Base-by-base conservation (phyloP, 2,329 filamentous ascomycete species). In the Sclerotinia nivalis region DNA sequence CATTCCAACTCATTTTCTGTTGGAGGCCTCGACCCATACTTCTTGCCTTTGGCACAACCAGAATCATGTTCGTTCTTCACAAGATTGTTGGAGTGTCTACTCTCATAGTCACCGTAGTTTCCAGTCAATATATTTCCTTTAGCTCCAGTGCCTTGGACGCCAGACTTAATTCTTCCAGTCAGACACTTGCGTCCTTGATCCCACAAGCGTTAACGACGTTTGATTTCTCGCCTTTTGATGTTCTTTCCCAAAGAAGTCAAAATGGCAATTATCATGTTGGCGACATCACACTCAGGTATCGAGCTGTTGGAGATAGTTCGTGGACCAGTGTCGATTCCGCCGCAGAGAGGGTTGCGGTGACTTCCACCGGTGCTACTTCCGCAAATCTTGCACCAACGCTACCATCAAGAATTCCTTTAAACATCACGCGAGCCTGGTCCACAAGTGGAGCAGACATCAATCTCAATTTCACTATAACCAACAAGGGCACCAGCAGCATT, bases 191-290 rank as follows among this genome's bases (percentile, higher is more conserved):
- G 12, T 87, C 85, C 0, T 75, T 87, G 18, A 80, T 76, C 13
- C 79, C 84, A 6, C 73, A 78, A 0, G 49, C 62, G 2, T 78
- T 77, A 0, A 75, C 77, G 4, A 71, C 77, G 0, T 88, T 87
- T 71, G 84, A 88, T 76, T 88, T 88, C 72, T 80, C 86, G 2
- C 86, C 86, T 0, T 84, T 80, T 10, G 86, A 87, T 73, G 77
- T 83, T 58, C 80, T 88, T 4, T 70, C 80, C 0, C 77, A 79
- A 22, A 81, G 86, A 10, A 81, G 84, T 15, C 80, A 80, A 18
- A 83, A 87, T 70, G 83, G 83, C 4, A 83, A 87, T 71, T 87
- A 88, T 71, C 87, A 89, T 75, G 84, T 84, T 73, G 87, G 87
- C 5, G 87, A 89, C 60, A 79, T 89, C 52, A 87, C 85, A 0